Percentiles rank a stretch among this genome's conserved stretches.
Evolutionary conservation across 1,284 basidiomycete species (phyloP).

Genomic region (Boletus nobilissimus): DNA sequence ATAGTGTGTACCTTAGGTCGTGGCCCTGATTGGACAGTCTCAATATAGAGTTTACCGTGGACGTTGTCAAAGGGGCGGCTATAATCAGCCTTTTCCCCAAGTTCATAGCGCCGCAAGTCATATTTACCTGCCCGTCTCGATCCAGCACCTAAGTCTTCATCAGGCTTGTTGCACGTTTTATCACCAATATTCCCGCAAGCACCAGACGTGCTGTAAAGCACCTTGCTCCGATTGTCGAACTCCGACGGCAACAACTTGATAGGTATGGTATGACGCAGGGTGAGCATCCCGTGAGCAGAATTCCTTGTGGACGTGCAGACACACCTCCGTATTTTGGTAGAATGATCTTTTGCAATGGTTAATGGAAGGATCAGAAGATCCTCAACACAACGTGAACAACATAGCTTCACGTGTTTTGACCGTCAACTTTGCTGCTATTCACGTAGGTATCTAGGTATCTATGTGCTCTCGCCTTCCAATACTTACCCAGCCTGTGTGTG

Average conservation of each 20-base stretch:
- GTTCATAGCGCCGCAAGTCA: constrained; percentile 51
- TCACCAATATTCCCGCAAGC: constrained; percentile 17
- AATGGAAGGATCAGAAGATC: constrained; percentile 50
- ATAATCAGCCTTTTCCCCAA: constrained; percentile 51
- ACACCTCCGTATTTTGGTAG: constrained; percentile 32
- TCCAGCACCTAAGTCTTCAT: background rate
- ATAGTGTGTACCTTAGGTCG: constrained; percentile 46
- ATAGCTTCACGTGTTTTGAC: constrained; percentile 49
- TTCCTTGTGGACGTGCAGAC: background rate
- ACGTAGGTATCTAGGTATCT: constrained; percentile 33
- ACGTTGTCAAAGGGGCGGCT: constrained; percentile 45
- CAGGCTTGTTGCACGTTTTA: constrained; percentile 20
- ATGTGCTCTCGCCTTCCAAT: background rate
- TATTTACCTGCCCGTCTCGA: background rate
- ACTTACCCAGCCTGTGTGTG: background rate
- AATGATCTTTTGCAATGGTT: constrained; percentile 58
- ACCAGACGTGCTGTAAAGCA: constrained; percentile 38
- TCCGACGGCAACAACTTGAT: constrained; percentile 44
- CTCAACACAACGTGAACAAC: constrained; percentile 42
- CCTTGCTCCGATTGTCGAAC: constrained; percentile 49
- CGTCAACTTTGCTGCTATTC: constrained; percentile 56
- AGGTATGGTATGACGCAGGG: constrained; percentile 49
- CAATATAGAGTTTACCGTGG: constrained; percentile 48
- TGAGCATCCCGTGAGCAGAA: background rate
- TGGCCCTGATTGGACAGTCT: constrained; percentile 50